Evolutionary conservation across 306 rosid species (phyloP).

Genomic region (Dalbergia cochinchinensis): DNA sequence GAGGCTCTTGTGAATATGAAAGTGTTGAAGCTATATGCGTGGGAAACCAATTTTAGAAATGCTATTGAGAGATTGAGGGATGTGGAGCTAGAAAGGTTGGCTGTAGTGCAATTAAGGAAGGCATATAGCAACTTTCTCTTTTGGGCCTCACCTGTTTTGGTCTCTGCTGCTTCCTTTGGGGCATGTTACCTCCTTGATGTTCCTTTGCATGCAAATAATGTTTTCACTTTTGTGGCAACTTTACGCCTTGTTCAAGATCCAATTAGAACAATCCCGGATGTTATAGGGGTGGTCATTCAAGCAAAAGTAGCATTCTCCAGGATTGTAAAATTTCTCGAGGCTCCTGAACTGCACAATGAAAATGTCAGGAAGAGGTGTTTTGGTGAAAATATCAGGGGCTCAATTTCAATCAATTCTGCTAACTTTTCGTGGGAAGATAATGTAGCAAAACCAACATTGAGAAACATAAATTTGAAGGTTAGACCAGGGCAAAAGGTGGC

Average conservation of each 20-base stretch:
- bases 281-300: constrained; percentile 69
- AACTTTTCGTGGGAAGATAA: constrained; percentile 70
- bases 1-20: constrained; percentile 81
- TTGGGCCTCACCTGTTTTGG: constrained; percentile 74
- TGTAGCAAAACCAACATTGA: constrained; percentile 56
- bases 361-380: constrained; percentile 37
- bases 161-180: constrained; percentile 77
- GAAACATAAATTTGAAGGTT: constrained; percentile 58
- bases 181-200: constrained; percentile 65
- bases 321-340: constrained; percentile 62
- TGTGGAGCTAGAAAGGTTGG: constrained; percentile 63
- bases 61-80: constrained; percentile 60
- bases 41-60: constrained; percentile 74
- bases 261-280: constrained; percentile 62
- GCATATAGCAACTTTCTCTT: constrained; percentile 63
- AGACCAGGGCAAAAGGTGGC: constrained; percentile 69
- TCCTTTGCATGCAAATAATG: constrained; percentile 74
- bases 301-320: constrained; percentile 71
- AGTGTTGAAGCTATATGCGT: constrained; percentile 72
- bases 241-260: constrained; percentile 81
- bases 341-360: constrained; percentile 62
- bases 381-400: constrained; percentile 30
- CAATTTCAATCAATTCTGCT: constrained; percentile 56
- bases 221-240: constrained; percentile 77
- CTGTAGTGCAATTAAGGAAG: constrained; percentile 61